phyloP scores from a whole-genome alignment of 78 protist genomes.

The Salpingoeca rosetta region DNA sequence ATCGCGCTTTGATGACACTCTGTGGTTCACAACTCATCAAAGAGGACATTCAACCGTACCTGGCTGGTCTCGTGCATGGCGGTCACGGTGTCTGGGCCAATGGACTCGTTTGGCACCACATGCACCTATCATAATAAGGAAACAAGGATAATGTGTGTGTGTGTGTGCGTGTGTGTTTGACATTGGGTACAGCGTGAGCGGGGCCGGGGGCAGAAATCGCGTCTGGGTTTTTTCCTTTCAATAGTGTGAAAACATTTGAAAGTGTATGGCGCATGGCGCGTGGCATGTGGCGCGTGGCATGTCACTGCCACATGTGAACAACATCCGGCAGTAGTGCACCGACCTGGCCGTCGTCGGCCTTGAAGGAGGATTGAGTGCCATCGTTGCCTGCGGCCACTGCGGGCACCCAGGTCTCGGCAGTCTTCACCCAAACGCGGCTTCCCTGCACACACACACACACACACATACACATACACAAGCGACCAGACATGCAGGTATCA shows the following conservation, averaged over 20 bases:
- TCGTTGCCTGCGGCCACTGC: neutral
- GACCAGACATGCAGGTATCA: neutral
- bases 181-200: neutral
- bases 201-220: neutral
- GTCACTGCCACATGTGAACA: neutral
- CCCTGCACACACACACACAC: neutral
- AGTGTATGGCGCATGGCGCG: neutral
- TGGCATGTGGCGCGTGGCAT: neutral
- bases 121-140: neutral
- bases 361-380: neutral
- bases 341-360: neutral
- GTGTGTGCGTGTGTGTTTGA: neutral
- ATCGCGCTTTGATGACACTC: no score
- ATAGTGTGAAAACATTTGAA: neutral
- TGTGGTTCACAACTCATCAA: no score
- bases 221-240: neutral
- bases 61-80: constrained; percentile 3
- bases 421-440: neutral
- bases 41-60: no score
- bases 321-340: no score
- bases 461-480: neutral
- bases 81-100: neutral
- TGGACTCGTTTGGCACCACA: neutral
- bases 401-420: neutral
- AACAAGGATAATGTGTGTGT: neutral